Base-by-base conservation (phyloP, 495 filamentous ascomycete genomes). In the Friedmanniomyces endolithicus region DNA sequence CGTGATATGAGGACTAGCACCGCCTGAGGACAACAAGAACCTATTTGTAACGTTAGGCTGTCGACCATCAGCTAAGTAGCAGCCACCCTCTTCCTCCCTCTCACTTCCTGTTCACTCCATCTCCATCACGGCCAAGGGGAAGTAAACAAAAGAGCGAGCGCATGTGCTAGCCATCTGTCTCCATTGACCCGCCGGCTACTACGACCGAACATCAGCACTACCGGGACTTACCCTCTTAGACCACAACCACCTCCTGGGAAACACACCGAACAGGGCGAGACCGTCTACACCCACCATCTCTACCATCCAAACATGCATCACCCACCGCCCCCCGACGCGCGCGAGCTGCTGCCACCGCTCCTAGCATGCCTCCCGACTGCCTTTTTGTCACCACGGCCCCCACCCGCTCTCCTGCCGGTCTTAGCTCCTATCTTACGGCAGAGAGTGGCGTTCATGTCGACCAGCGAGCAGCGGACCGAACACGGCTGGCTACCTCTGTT, bases 361-460 rank as follows among this genome's bases (percentile, higher is more conserved):
- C 79, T 96, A 51, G 87, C 90, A 22, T 84, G 86, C 53, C 76
- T 98, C n/a, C 87, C 88, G 1, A 84, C 84, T 31, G 87, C 89
- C 14, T 85, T 87, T 61, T 77, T 84, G 52, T 90, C 90, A 34
- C 77, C 83, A 45, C 73, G 79, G 52, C 88, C 90, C 6, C 81
- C 90, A 14, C 80, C 83, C 34, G 82, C 81, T 35, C 74, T 95
- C 11, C 75, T 95, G 3, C 85, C 87, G 27, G 76, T 90, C 31
- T 81, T 98, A 41, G 86, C 92, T 3, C 90, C 92, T 7, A 92
- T 96, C 44, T 80, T 97, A 2, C 85, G 90, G 48, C 90, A 96
- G 65, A 79, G 92, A 40, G 78, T 96, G 8, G 80, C 88, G 61
- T 77, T 92, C 53, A 75, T 96, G 52, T 79, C 82, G 37, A 67